Conservation (phyloP, 2,329 filamentous ascomycete species). For the Hypomyces rosellus region DNA sequence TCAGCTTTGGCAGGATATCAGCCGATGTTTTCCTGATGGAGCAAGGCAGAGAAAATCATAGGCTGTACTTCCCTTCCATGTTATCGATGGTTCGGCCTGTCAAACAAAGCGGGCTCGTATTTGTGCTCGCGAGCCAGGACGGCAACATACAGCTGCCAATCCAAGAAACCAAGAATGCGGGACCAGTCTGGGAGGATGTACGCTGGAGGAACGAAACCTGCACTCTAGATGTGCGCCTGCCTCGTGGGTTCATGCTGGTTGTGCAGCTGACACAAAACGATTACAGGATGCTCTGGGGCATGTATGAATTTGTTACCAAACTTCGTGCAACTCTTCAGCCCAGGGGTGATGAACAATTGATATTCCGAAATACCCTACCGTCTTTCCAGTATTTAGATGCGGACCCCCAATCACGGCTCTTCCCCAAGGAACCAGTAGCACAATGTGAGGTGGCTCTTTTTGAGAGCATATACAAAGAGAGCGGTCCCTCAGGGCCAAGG, state of each 20-base stretch:
- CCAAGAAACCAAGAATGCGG: constrained; percentile 59
- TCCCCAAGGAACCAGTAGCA: constrained; percentile 67
- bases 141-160: constrained; percentile 70
- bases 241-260: constrained; percentile 67
- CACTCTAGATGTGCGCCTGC: constrained; percentile 62
- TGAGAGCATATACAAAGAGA: constrained; percentile 61
- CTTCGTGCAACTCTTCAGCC: constrained; percentile 66
- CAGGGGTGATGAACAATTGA: constrained; percentile 60
- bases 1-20: constrained; percentile 73
- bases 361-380: constrained; percentile 63
- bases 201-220: constrained; percentile 66
- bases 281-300: constrained; percentile 71
- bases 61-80: constrained; percentile 65
- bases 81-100: constrained; percentile 68
- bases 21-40: constrained; percentile 71
- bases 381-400: constrained; percentile 78
- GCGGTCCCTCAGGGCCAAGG: constrained; percentile 65
- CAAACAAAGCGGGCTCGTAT: constrained; percentile 62
- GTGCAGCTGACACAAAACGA: constrained; percentile 70
- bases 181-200: constrained; percentile 75
- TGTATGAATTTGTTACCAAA: constrained; percentile 77
- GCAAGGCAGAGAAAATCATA: constrained; percentile 60
- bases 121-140: constrained; percentile 73
- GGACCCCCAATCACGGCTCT: constrained; percentile 60
- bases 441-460: constrained; percentile 71